Conservation (phyloP, 306 rosid species). For the Morella rubra region DNA sequence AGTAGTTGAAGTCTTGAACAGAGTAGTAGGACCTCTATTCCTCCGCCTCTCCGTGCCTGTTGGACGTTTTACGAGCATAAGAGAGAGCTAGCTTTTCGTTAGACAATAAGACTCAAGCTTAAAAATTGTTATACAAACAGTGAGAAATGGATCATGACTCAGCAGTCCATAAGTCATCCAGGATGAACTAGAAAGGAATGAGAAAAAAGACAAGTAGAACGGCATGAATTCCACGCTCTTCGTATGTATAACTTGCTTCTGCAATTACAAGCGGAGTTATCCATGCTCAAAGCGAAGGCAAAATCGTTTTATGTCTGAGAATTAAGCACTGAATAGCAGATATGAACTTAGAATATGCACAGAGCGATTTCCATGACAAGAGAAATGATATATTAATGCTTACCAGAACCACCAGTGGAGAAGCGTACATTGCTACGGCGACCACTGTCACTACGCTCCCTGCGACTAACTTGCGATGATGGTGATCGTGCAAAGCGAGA, state of each 20-base stretch:
- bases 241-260: slow-evolving; percentile 64
- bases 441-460: slow-evolving; percentile 62
- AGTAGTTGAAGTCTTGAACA: too few relatives aligned
- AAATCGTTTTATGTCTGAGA: not conserved
- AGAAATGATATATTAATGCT: slow-evolving; percentile 29
- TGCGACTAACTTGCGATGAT: slow-evolving; percentile 55
- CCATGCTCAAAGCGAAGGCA: not conserved
- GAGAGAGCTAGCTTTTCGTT: too few relatives aligned
- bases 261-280: slow-evolving; percentile 27
- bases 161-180: slow-evolving; percentile 77
- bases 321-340: not conserved
- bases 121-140: slow-evolving; percentile 43
- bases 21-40: too few relatives aligned
- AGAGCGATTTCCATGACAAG: not conserved
- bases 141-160: slow-evolving; percentile 60
- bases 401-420: slow-evolving; percentile 79
- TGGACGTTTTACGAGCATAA: too few relatives aligned
- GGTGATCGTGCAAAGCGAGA: slow-evolving; percentile 46
- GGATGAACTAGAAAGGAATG: slow-evolving; percentile 54
- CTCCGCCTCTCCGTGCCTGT: too few relatives aligned
- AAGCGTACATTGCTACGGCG: slow-evolving; percentile 59
- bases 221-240: slow-evolving; percentile 93
- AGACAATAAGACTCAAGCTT: not conserved
- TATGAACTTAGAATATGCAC: not conserved
- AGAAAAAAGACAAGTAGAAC: slow-evolving; percentile 66